Conservation (phyloP, 441 rosid genomes). For the Omphalea diandra region DNA sequence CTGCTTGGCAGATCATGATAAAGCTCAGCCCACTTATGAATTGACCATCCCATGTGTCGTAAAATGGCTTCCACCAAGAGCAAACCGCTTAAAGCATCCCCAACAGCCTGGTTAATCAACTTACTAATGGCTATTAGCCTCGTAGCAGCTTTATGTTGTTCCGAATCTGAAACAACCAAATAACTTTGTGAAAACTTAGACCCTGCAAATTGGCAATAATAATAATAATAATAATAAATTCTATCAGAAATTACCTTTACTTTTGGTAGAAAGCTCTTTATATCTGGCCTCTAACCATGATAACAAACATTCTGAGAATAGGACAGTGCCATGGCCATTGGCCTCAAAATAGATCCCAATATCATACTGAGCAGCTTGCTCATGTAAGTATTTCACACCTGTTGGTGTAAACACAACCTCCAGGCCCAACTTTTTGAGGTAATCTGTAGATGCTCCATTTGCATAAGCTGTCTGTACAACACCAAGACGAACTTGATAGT, state of each 20-base stretch:
- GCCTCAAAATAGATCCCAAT: constrained; percentile 96
- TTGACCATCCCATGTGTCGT: constrained; percentile 75
- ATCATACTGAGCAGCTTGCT: constrained; percentile 74
- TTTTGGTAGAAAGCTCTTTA: constrained; percentile 37
- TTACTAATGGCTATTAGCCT: constrained; percentile 80
- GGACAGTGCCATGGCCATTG: constrained; percentile 94
- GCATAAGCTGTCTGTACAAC: constrained; percentile 94
- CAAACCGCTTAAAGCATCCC: constrained; percentile 88
- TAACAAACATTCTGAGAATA: constrained; percentile 64
- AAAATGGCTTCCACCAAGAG: constrained; percentile 88
- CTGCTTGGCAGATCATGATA: constrained; percentile 89
- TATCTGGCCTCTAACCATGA: constrained; percentile 53
- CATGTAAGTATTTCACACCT: constrained; percentile 89
- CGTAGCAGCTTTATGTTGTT: constrained; percentile 66
- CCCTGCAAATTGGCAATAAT: constrained; percentile 2
- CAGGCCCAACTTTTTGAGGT: constrained; percentile 63
- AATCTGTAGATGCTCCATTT: constrained; percentile 84
- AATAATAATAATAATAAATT: not conserved
- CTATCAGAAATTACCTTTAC: constrained; percentile 43
- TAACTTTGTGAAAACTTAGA: constrained; percentile 3
- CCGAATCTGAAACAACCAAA: constrained; percentile 49
- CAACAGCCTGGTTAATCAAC: constrained; percentile 93
- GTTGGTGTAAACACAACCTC: constrained; percentile 75
- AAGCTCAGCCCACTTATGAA: constrained; percentile 71
- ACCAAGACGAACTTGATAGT: constrained; percentile 53